These are phyloP conservation scores for Polygonum maritimum DNA, from an alignment of 148 eudicot genomes.

Conservation along the genomic window DNA sequence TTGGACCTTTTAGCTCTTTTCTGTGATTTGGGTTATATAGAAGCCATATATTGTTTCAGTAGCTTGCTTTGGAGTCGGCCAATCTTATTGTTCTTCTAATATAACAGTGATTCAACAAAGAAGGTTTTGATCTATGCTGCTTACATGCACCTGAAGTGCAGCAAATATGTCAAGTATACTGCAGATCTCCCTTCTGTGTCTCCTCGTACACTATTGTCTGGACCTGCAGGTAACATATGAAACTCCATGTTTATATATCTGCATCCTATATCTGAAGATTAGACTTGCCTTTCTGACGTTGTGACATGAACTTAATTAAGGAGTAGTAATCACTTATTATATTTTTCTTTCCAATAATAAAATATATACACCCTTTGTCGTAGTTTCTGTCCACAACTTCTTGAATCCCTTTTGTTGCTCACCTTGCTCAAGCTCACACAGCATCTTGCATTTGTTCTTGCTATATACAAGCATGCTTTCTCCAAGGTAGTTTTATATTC, in stretches of 20 bases:
- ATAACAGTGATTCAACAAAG: constrained; percentile 86
- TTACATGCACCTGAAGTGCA: constrained; percentile 70
- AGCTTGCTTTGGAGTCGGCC: neutral
- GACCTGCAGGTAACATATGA: constrained; percentile 68
- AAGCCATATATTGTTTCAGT: neutral
- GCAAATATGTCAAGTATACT: constrained; percentile 46
- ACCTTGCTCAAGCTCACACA: neutral
- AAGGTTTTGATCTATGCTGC: constrained; percentile 76
- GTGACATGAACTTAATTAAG: neutral
- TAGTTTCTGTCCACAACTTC: neutral
- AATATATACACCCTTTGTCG: neutral
- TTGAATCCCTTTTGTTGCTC: neutral
- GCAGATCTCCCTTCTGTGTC: constrained; percentile 68
- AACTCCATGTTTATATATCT: neutral
- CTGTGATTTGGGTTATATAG: neutral
- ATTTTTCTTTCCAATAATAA: neutral
- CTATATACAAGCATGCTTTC: neutral
- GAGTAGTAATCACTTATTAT: neutral
- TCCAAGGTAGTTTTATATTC: neutral
- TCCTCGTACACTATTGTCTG: constrained; percentile 78
- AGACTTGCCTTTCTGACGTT: neutral
- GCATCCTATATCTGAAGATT: too few relatives aligned
- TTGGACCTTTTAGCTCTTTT: neutral
- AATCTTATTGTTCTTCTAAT: neutral
- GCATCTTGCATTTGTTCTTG: neutral